Conservation (phyloP, 441 rosid genomes). For the Sinapis alba region DNA sequence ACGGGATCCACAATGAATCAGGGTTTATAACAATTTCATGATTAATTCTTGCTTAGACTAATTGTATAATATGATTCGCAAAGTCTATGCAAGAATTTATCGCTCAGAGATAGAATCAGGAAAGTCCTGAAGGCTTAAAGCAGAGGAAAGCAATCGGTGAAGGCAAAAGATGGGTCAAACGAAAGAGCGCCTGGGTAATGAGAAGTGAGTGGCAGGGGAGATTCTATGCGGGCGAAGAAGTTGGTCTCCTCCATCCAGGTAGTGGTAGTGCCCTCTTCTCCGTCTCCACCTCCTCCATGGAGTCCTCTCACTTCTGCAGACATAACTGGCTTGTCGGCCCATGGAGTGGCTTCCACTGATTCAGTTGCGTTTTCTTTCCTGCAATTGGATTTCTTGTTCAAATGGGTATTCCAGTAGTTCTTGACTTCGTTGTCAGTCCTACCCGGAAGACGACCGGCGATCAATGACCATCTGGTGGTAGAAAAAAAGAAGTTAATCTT, state of each 20-base stretch:
- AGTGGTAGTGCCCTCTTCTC: conserved; percentile 1
- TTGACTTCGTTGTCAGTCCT: conserved; percentile 74
- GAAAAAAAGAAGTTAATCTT: not conserved
- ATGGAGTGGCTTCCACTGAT: conserved; percentile 20
- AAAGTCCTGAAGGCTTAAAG: conserved; percentile 39
- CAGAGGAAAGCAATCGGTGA: conserved; percentile 52
- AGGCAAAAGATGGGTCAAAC: conserved; percentile 51
- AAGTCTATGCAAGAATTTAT: conserved; percentile 39
- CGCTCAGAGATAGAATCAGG: conserved; percentile 9
- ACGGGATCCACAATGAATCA: not conserved
- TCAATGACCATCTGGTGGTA: conserved; percentile 57
- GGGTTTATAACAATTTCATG: conserved; percentile 12
- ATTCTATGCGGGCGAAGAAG: conserved; percentile 36
- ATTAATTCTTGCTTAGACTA: conserved; percentile 41
- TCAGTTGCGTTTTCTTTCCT: conserved; percentile 48
- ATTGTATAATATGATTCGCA: not conserved
- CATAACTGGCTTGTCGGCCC: conserved; percentile 21
- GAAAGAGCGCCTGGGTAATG: conserved; percentile 41
- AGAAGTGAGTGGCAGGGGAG: conserved; percentile 40
- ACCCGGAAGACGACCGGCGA: conserved; percentile 70
- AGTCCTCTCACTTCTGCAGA: conserved; percentile 22
- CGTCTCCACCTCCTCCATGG: conserved; percentile 9
- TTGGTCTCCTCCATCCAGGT: conserved; percentile 47
- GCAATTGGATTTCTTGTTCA: conserved; percentile 53
- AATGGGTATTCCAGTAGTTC: conserved; percentile 77